These are phyloP conservation scores for Aspergillus brasiliensis DNA, from an alignment of 2,329 filamentous ascomycete species.

Conservation along the genomic window DNA sequence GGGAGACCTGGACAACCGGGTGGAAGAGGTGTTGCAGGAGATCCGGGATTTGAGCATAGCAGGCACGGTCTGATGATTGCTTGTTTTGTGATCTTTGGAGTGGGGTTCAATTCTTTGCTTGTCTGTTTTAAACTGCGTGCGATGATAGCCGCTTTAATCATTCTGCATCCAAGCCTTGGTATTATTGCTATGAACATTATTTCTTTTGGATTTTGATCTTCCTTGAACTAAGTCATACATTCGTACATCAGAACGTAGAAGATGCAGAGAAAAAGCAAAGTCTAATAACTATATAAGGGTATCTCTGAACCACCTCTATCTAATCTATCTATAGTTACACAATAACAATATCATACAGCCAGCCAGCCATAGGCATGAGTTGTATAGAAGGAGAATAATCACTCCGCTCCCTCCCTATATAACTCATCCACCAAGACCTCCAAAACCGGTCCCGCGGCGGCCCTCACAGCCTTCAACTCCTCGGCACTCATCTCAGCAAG, in stretches of 20 bases:
- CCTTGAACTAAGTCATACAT: too few species aligned
- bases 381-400: too few species aligned
- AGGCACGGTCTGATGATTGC: constrained; percentile 58
- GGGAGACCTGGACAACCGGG: constrained; percentile 84
- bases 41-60: constrained; percentile 95
- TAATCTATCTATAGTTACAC: too few species aligned
- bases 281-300: neutral
- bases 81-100: constrained; percentile 5
- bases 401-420: constrained; percentile 31
- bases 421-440: constrained; percentile 56
- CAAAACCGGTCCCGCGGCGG: constrained; percentile 51
- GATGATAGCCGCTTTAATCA: neutral
- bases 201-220: neutral
- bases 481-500: constrained; percentile 64
- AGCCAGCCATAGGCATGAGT: neutral
- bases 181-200: neutral
- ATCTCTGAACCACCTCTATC: neutral
- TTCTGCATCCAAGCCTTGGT: neutral
- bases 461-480: constrained; percentile 57
- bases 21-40: constrained; percentile 95
- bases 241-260: too few species aligned
- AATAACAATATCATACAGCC: neutral
- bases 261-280: neutral
- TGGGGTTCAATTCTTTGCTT: constrained; percentile 14
- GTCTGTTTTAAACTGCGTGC: constrained; percentile 9